A percentile compares a stretch with the other conserved stretches of the same genome.
Evolutionary conservation across 352 stramenopile species (phyloP).

Genomic region (Pythium graminicola): DNA sequence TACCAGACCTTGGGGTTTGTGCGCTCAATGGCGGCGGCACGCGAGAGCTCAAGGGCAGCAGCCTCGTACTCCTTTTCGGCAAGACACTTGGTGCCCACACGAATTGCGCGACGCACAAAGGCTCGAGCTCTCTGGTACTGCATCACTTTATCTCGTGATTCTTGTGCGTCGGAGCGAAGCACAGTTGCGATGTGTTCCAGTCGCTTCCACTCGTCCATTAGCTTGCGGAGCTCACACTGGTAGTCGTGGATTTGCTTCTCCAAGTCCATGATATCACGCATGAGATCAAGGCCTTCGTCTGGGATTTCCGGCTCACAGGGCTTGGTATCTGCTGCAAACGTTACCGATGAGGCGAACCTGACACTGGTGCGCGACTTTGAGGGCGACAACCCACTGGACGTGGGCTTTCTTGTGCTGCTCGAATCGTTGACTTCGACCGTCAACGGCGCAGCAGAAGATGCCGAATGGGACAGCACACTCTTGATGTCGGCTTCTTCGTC

Average conservation of each 20-base stretch:
- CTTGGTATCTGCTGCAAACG: slow-evolving; percentile 4
- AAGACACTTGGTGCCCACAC: slow-evolving; percentile 11
- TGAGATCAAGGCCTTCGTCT: slow-evolving; percentile 18
- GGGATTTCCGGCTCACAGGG: slow-evolving; percentile 9
- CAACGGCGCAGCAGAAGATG: slow-evolving; percentile 1
- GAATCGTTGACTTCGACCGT: slow-evolving; percentile 18
- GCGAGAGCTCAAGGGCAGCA: slow-evolving; percentile 21
- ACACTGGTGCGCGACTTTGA: background rate
- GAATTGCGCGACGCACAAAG: slow-evolving; percentile 17
- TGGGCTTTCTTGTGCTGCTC: background rate
- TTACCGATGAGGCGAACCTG: slow-evolving; percentile 1
- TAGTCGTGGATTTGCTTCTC: slow-evolving; percentile 22
- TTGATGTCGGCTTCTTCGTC: slow-evolving; percentile 11
- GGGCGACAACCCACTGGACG: background rate
- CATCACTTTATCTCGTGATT: slow-evolving; percentile 19
- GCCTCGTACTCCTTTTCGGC: slow-evolving; percentile 22
- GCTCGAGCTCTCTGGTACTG: slow-evolving; percentile 21
- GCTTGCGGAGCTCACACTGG: slow-evolving; percentile 20
- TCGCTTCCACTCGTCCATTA: slow-evolving; percentile 24
- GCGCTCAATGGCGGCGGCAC: slow-evolving; percentile 21
- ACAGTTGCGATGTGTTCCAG: slow-evolving; percentile 14
- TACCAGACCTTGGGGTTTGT: slow-evolving; percentile 28
- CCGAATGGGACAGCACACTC: background rate
- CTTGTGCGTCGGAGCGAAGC: slow-evolving; percentile 5
- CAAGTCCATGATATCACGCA: slow-evolving; percentile 26